Evolutionary conservation across 2,329 filamentous ascomycete genomes (phyloP).

Genomic region (Diaporthe sp.): DNA sequence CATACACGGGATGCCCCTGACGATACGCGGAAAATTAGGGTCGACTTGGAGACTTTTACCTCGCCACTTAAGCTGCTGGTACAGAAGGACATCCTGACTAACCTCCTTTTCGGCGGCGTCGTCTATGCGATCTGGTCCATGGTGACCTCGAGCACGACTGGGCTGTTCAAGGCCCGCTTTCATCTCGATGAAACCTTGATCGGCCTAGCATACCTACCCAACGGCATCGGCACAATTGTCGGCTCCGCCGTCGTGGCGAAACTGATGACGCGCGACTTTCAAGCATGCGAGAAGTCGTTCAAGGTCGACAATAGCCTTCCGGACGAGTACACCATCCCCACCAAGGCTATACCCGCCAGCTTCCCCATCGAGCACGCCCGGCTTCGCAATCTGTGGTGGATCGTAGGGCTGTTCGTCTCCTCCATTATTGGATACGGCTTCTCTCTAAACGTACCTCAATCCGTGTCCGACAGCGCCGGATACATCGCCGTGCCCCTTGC

Average conservation of each 20-base stretch:
- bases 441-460: slow-evolving; percentile 42
- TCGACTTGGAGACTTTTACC: slow-evolving; percentile 49
- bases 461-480: slow-evolving; percentile 35
- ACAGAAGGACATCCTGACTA: slow-evolving; percentile 58
- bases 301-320: slow-evolving; percentile 46
- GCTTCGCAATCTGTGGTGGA: slow-evolving; percentile 55
- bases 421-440: slow-evolving; percentile 52
- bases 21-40: slow-evolving; percentile 34
- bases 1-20: slow-evolving; percentile 40
- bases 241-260: slow-evolving; percentile 56
- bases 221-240: slow-evolving; percentile 54
- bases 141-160: slow-evolving; percentile 58
- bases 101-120: slow-evolving; percentile 51
- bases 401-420: slow-evolving; percentile 52
- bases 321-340: slow-evolving; percentile 44
- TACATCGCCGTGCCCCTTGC: slow-evolving; percentile 46
- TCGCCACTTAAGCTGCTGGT: slow-evolving; percentile 53
- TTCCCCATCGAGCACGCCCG: slow-evolving; percentile 59
- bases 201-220: slow-evolving; percentile 46
- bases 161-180: slow-evolving; percentile 49
- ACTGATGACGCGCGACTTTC: slow-evolving; percentile 56
- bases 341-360: slow-evolving; percentile 46
- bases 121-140: slow-evolving; percentile 54
- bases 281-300: slow-evolving; percentile 45
- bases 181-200: slow-evolving; percentile 43